A percentile compares a stretch with the other conserved stretches of the same genome.
Conservation (phyloP, 495 filamentous ascomycete genomes). For the Neurospora sp. region DNA sequence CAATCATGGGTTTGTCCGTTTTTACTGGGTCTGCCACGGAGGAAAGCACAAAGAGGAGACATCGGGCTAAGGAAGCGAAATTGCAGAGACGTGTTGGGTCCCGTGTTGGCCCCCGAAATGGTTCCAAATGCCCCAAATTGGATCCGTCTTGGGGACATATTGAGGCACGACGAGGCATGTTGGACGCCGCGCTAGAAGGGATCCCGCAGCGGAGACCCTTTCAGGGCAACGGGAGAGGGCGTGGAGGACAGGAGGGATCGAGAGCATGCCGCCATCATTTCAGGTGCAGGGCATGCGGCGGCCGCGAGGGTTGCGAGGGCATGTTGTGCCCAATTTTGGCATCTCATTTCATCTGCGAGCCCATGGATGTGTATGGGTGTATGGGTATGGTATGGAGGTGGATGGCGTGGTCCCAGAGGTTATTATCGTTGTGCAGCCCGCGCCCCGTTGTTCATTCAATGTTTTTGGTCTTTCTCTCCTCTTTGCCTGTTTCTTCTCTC, state of each 20-base stretch:
- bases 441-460: not conserved
- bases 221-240: not conserved
- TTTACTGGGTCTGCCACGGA: not conserved
- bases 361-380: not conserved
- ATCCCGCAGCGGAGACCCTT: slow-evolving; percentile 3
- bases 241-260: not conserved
- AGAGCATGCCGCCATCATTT: slow-evolving; percentile 1
- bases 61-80: not conserved
- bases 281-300: slow-evolving; percentile 2
- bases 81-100: not conserved
- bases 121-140: not conserved
- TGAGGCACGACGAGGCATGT: not conserved
- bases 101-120: not conserved
- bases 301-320: not conserved
- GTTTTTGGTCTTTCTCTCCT: slow-evolving; percentile 1
- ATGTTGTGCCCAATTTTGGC: not conserved
- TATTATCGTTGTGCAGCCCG: slow-evolving; percentile 2
- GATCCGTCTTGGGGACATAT: not conserved
- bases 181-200: not conserved
- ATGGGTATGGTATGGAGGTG: not conserved
- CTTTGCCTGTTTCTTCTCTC: slow-evolving; percentile 1
- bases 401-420: not conserved
- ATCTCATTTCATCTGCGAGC: not conserved
- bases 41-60: not conserved
- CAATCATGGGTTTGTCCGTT: not conserved